Percentiles rank a stretch among this genome's conserved stretches.
Conservation (phyloP, 345 rosid species). For the Microthlaspi erraticum region DNA sequence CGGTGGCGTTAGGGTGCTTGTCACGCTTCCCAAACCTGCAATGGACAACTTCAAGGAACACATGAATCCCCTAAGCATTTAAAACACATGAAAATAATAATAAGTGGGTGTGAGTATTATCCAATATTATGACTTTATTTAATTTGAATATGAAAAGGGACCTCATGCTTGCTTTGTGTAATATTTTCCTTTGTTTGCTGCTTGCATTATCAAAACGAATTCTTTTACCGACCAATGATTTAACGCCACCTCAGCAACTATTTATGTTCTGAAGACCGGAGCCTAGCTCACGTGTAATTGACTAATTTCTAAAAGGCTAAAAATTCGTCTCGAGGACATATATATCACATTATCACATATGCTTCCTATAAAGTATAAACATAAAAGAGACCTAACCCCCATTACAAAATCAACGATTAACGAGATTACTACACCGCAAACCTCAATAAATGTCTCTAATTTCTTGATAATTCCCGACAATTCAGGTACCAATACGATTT, state of each 20-base stretch:
- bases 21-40: constrained; percentile 54
- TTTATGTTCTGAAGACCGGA: background rate
- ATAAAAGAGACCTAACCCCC: too few species aligned
- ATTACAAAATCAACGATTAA: too few species aligned
- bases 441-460: too few species aligned
- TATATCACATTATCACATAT: too few species aligned
- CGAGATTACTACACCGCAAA: too few species aligned
- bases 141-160: background rate
- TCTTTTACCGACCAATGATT: background rate
- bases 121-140: too few species aligned
- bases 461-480: background rate
- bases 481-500: background rate
- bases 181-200: background rate
- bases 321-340: background rate
- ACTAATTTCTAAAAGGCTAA: background rate
- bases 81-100: constrained; percentile 12
- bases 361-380: too few species aligned
- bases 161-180: constrained; percentile 18
- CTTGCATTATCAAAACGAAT: background rate
- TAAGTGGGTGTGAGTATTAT: background rate
- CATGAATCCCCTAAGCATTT: constrained; percentile 27
- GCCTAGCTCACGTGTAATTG: background rate
- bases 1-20: constrained; percentile 61
- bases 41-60: constrained; percentile 54
- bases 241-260: constrained; percentile 7